Base-by-base conservation (phyloP, 2,329 filamentous ascomycete genomes). In the Neodidymelliopsis sp. region DNA sequence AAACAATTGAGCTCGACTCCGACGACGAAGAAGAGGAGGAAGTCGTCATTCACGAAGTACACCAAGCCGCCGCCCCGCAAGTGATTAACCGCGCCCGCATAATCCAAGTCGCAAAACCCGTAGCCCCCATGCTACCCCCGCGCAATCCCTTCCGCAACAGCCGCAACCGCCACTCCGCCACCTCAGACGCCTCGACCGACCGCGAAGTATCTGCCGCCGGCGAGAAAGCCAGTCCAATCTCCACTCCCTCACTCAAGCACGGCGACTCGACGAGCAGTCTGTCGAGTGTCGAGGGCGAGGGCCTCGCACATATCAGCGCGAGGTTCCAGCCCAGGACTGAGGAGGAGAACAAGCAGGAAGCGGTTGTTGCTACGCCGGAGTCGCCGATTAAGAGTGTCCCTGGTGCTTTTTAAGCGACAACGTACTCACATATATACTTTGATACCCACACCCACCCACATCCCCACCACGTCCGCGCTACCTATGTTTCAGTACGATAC, bases 41-140 rank as follows among this genome's bases (percentile, higher is more conserved):
- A 62, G 81, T 86, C 2, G 77, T 90, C 24, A 81, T 91, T 22
- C 88, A 86, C 51, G 86, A 90, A 62, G 82, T 90, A 6, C 81
- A 84, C 41, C 81, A 84, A 29, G 79, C 83, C 31, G 77, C 84
- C 36, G 81, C 83, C 2, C 84, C 88, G 2, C 84, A 88, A 43
- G 81, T 85, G 45, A 84, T 91, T 47, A 87, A 85, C 28, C 88
- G 89, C 65, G 90, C 91, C 18, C 87, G 88, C 39, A 78, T 97
- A 39, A 90, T 97, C 20, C 91, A 85, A 34, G 96, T 97, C 49
- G 85, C 89, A 10, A 95, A 93, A 74, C 83, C 91, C 25, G 74
- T 86, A 1, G 84, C 90, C 1, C 91, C 92, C 1, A 85, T 89
- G 7, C 81, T 96, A 10, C 92, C 92, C 1, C 81, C 84, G 3